Conservation (phyloP, 345 rosid genomes). For the sweet orange (Citrus sinensis) region DVS_A1.0 CM039168.1:29942501-29943000, state of each 20-base stretch:
- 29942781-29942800: constrained; percentile 46
- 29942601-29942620: neutral
- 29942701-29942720: constrained; percentile 38
- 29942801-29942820: constrained; percentile 66
- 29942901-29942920: neutral
- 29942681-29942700: constrained; percentile 23
- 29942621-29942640: constrained; percentile 45
- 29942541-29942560: constrained; percentile 3
- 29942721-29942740: constrained; percentile 51
- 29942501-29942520: constrained; percentile 31
- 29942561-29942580: neutral
- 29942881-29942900: neutral
- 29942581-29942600: neutral
- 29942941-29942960: constrained; percentile 57
- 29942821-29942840: constrained; percentile 52
- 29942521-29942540: constrained; percentile 40
- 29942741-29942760: constrained; percentile 55
- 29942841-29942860: constrained; percentile 49
- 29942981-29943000: constrained; percentile 63
- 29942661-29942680: constrained; percentile 30
- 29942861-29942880: constrained; percentile 34
- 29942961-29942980: constrained; percentile 66
- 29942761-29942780: constrained; percentile 44
- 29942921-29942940: neutral
- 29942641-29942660: constrained; percentile 22